These are phyloP conservation scores for Mucor plumbeus DNA, from an alignment of 371 early-diverging fungal species.

Conservation along the genomic window DNA sequence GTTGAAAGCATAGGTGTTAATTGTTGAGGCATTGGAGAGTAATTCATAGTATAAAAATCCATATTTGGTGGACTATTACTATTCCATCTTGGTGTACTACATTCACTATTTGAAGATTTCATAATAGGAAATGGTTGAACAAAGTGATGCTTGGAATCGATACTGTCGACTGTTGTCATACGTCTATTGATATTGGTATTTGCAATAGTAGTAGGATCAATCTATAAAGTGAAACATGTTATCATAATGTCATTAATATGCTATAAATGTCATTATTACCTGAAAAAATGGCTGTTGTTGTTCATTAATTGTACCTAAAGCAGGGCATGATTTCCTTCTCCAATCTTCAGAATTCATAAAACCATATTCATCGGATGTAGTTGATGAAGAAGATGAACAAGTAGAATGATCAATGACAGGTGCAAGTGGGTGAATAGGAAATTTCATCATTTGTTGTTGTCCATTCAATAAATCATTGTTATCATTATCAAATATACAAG, in stretches of 20 bases:
- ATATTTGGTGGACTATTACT: conserved; percentile 7
- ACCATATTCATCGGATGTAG: background rate
- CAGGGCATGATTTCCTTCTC: conserved; percentile 34
- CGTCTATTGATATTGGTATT: conserved; percentile 11
- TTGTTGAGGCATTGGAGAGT: conserved; percentile 31
- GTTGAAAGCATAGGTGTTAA: conserved; percentile 34
- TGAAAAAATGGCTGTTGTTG: conserved; percentile 2
- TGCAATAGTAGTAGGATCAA: background rate
- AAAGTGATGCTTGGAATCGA: conserved; percentile 5
- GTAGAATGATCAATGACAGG: conserved; percentile 22
- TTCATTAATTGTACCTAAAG: conserved; percentile 9
- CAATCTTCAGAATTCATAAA: conserved; percentile 23
- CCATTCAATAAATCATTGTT: background rate
- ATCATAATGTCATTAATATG: background rate
- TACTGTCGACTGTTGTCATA: conserved; percentile 17
- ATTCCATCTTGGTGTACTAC: conserved; percentile 19
- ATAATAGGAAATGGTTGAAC: conserved; percentile 9
- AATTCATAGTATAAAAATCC: conserved; percentile 17
- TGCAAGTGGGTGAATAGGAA: conserved; percentile 29
- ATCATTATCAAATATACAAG: conserved; percentile 25
- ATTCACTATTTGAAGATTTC: conserved; percentile 15
- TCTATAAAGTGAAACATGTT: background rate
- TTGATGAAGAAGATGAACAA: background rate
- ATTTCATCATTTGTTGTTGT: conserved; percentile 15
- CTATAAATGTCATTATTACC: background rate